Evolutionary conservation across 2,329 filamentous ascomycete genomes (phyloP), one percentile per base, ranked within the genome.

Genomic region (Fusarium protoensiforme): DNA sequence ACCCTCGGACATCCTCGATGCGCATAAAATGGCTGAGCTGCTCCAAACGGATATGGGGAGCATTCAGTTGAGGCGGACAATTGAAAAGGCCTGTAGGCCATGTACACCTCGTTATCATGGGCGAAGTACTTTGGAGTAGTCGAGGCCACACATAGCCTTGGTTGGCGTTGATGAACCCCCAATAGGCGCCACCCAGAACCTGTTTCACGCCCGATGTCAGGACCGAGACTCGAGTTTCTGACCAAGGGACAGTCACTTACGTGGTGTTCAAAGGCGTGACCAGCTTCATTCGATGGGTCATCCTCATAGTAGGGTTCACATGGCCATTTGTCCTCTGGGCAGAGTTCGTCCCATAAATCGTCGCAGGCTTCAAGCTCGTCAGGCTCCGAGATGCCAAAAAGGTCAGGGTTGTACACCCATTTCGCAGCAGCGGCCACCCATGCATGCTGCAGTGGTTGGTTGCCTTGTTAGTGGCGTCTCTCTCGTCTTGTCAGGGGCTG

Each of bases 251-350:
- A 16, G 10, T 13, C 39, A 36, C 68, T 70, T 54, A 69, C 66
- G 36, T 71, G 60, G 13, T n/a, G 67, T 51, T 80, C 77, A 38
- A 72, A 76, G n/a, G 72, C 69, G 59, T 75, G 72, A 2, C 79
- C 79, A 46, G 71, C 59, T 43, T 81, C 79, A 16, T 35, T 20
- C 4, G 33, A 29, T 16, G 63, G 56, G 35, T 81, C 78, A 18
- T 77, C 29, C 20, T 78, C 72, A 57, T 78, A 81, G 54, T 68
- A 74, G 14, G 74, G 74, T 29, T 79, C 78, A 5, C 31, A 29
- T 6, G 18, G 29, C 13, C 54, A 65, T 27, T 38, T 7, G 2
- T 4, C 39, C 0, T 2, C 5, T n/a, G 68, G 68, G 11, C 24
- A 46, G n/a, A 78, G 29, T 7, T 70, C 67, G 0, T 18, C 1